These are phyloP conservation scores for Penicillium macrosclerotiorum DNA, from an alignment of 495 filamentous ascomycete species.

Conservation along the genomic window DNA sequence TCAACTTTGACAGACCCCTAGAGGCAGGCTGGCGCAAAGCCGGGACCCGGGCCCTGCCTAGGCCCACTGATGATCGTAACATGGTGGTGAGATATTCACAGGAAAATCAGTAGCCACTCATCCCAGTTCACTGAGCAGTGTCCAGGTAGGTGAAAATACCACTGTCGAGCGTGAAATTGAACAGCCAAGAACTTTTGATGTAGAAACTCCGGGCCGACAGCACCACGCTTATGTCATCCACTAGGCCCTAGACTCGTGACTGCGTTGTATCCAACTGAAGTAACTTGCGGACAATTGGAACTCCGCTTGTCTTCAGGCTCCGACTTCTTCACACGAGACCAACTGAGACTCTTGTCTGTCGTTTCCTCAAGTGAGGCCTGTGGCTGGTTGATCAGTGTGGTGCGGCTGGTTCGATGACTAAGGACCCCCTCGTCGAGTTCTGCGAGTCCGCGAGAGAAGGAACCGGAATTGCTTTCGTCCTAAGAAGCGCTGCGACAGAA, in stretches of 20 bases:
- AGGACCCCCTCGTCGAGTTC: constrained; percentile 34
- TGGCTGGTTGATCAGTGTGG: constrained; percentile 4
- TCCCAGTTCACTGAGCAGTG: background rate
- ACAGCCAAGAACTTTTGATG: background rate
- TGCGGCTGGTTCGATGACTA: constrained; percentile 26
- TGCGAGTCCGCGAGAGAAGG: constrained; percentile 27
- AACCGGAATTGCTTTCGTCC: constrained; percentile 14
- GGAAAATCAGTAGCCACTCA: constrained; percentile 1
- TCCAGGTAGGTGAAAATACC: background rate
- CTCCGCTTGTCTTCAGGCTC: background rate
- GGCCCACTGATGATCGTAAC: constrained; percentile 35
- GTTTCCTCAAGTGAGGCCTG: background rate
- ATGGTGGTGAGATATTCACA: constrained; percentile 17
- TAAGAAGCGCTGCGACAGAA: constrained; percentile 7
- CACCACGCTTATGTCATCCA: constrained; percentile 15
- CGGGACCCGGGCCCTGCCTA: constrained; percentile 27
- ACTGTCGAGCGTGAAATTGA: background rate
- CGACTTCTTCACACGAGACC: background rate
- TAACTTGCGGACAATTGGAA: constrained; percentile 8
- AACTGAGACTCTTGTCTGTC: background rate
- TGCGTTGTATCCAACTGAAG: background rate
- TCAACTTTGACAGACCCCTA: constrained; percentile 19
- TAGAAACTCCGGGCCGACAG: constrained; percentile 9
- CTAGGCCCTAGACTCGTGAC: constrained; percentile 7
- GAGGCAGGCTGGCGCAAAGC: constrained; percentile 20